Evolutionary conservation across 2,329 filamentous ascomycete species (phyloP).

Genomic region (Emmonsiellopsis sp.): DNA sequence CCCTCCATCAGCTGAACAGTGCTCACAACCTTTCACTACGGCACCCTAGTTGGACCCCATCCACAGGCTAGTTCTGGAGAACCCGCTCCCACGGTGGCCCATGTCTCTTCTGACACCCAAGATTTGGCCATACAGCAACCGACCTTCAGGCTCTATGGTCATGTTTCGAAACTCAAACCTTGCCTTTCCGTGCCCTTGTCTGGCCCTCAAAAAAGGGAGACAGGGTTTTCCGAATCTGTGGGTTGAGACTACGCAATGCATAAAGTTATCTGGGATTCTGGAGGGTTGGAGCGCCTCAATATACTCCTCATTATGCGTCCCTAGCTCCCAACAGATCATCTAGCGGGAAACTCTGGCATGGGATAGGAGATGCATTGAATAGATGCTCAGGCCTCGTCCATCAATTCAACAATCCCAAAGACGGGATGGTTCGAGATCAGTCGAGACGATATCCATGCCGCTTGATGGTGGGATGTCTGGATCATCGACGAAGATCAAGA

Average conservation of each 20-base stretch:
- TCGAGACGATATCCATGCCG: neutral
- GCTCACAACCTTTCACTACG: slow-evolving; percentile 1
- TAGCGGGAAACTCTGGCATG: neutral
- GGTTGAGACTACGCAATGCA: neutral
- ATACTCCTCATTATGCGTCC: neutral
- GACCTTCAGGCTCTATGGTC: neutral
- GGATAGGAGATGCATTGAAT: neutral
- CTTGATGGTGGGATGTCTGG: neutral
- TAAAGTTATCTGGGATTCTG: neutral
- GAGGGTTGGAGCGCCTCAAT: neutral
- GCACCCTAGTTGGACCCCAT: neutral
- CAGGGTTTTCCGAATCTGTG: neutral
- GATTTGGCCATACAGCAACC: neutral
- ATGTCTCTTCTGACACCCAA: neutral
- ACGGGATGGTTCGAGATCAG: neutral
- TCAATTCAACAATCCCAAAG: neutral
- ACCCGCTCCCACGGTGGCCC: neutral
- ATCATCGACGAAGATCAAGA: neutral
- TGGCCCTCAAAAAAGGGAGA: neutral
- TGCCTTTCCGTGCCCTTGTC: neutral
- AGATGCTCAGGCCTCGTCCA: neutral
- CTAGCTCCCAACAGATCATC: neutral
- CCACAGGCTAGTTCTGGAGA: neutral
- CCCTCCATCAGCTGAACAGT: slow-evolving; percentile 16
- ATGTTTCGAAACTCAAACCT: slow-evolving; percentile 4